These are phyloP conservation scores for Phalaenopsis equestris DNA, from an alignment of 106 monocot genomes.

Conservation along the genomic window DNA sequence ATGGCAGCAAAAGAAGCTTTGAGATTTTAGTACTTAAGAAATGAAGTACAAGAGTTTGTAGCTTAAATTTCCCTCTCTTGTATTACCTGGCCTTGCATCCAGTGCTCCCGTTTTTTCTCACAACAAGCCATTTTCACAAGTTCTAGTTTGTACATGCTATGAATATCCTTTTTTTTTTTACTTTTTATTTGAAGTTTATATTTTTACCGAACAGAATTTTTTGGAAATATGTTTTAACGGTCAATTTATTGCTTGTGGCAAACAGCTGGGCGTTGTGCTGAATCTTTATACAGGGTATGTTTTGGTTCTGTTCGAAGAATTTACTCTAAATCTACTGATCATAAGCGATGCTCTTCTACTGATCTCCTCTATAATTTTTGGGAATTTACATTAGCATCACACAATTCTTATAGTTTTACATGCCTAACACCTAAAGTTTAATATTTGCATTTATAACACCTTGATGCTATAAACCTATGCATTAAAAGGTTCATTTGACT, in stretches of 20 bases:
- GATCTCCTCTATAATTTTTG: too few species aligned
- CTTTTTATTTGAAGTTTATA: background rate
- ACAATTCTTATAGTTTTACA: too few species aligned
- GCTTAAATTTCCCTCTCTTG: too few species aligned
- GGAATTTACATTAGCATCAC: too few species aligned
- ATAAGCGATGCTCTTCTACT: background rate
- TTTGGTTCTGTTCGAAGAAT: background rate
- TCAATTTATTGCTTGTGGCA: background rate
- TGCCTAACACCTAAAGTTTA: too few species aligned
- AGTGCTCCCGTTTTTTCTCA: background rate
- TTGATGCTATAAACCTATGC: too few species aligned
- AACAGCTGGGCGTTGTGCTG: conserved; percentile 48
- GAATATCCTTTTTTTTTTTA: background rate
- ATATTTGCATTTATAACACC: too few species aligned
- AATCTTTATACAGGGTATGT: conserved; percentile 38
- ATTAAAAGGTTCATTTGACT: too few species aligned
- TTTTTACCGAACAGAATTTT: background rate
- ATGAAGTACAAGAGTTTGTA: too few species aligned
- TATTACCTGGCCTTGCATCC: too few species aligned
- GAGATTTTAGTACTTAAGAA: too few species aligned
- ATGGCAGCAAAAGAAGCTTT: too few species aligned
- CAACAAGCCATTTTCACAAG: background rate
- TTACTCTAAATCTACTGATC: background rate
- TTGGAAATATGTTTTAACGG: background rate
- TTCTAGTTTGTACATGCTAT: background rate